Conservation (phyloP, 257 asterid genomes). For the Solanum neorickii region DNA sequence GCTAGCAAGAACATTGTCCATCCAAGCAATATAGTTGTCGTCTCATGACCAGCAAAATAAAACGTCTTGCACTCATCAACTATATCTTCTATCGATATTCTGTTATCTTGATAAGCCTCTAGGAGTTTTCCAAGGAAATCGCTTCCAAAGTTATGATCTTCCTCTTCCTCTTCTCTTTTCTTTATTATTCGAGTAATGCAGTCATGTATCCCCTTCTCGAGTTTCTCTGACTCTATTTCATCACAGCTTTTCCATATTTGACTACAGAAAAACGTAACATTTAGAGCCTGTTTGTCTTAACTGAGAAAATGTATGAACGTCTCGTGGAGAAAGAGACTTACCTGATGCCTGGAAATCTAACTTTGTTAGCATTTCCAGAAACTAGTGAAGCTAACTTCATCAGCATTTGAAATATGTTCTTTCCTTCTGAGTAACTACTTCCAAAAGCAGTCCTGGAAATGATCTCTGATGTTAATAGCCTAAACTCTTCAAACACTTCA, state of each 20-base stretch:
- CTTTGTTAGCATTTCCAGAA: slow-evolving; percentile 28
- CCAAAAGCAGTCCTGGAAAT: slow-evolving; percentile 72
- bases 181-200: slow-evolving; percentile 27
- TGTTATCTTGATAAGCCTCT: slow-evolving; percentile 16
- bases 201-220: slow-evolving; percentile 34
- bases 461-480: slow-evolving; percentile 41
- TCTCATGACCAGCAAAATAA: slow-evolving; percentile 76
- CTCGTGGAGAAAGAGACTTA: background rate
- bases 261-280: slow-evolving; percentile 12
- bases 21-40: slow-evolving; percentile 40
- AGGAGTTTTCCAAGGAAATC: slow-evolving; percentile 47
- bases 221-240: slow-evolving; percentile 46
- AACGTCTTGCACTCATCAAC: slow-evolving; percentile 72
- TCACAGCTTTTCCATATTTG: slow-evolving; percentile 25
- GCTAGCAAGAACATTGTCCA: slow-evolving; percentile 60
- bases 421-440: slow-evolving; percentile 56
- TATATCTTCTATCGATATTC: slow-evolving; percentile 39
- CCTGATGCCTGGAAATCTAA: slow-evolving; percentile 39
- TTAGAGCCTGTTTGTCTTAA: background rate
- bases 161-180: slow-evolving; percentile 15
- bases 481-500: slow-evolving; percentile 52
- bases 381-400: slow-evolving; percentile 27
- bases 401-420: slow-evolving; percentile 48
- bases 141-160: background rate
- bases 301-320: background rate